Evolutionary conservation across 1,284 basidiomycete genomes (phyloP).

Genomic region (Ganoderma sp.): DNA sequence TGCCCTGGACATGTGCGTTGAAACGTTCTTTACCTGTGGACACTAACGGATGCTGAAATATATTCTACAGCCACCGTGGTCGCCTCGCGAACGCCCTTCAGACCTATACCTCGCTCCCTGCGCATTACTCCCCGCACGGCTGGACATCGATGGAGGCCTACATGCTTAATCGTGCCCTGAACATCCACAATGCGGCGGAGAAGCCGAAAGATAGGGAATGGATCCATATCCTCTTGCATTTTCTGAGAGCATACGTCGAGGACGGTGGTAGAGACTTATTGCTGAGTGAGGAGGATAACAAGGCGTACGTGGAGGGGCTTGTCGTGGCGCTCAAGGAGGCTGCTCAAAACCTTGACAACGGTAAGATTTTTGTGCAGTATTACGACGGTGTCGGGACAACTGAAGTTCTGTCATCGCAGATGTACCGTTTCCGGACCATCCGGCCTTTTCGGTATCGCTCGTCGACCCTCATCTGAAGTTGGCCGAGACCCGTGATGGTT

Average conservation of each 20-base stretch:
- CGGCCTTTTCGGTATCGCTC: constrained; percentile 61
- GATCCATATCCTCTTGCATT: constrained; percentile 73
- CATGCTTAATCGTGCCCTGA: constrained; percentile 74
- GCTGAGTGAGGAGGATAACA: constrained; percentile 55
- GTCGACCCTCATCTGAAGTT: constrained; percentile 49
- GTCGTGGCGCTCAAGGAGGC: constrained; percentile 57
- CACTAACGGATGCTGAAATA: constrained; percentile 4
- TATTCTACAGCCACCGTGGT: constrained; percentile 62
- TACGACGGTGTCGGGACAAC: background rate
- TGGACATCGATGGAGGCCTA: constrained; percentile 82
- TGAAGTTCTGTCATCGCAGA: constrained; percentile 48
- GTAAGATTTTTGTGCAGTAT: background rate
- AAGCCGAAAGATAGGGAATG: constrained; percentile 72
- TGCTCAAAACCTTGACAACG: constrained; percentile 52
- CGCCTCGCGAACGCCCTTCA: constrained; percentile 65
- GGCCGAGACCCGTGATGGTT: constrained; percentile 68
- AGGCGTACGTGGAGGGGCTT: constrained; percentile 58
- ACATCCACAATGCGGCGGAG: constrained; percentile 60
- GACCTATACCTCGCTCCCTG: constrained; percentile 78
- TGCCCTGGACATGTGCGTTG: constrained; percentile 81
- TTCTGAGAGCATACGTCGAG: constrained; percentile 69
- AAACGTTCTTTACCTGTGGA: no score
- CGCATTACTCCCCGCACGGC: constrained; percentile 78
- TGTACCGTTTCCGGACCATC: constrained; percentile 68
- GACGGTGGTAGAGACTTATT: constrained; percentile 59